These are phyloP conservation scores for Penicillium goetzii DNA, from an alignment of 495 filamentous ascomycete genomes.

Conservation along the genomic window DNA sequence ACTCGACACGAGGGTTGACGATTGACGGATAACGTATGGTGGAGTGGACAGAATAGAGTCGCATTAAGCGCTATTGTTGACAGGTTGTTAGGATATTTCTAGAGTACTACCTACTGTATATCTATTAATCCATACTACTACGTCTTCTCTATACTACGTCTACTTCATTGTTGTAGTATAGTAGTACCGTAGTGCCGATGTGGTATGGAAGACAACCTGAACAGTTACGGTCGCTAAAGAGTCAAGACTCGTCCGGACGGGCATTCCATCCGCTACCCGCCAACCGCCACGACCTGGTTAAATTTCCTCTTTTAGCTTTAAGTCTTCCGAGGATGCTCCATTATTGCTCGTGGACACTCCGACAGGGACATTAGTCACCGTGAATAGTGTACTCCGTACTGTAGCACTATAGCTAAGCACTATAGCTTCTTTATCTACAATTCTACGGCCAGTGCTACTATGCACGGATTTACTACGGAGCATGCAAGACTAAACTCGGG, in stretches of 20 bases:
- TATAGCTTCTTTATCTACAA: not conserved
- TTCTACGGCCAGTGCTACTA: not conserved
- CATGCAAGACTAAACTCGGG: constrained; percentile 8
- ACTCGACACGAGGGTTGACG: not conserved
- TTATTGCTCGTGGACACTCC: not conserved
- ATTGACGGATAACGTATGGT: not conserved
- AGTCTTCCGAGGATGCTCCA: constrained; percentile 7
- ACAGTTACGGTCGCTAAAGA: constrained; percentile 3
- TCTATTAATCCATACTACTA: not conserved
- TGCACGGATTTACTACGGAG: constrained; percentile 3
- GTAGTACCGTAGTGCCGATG: not conserved
- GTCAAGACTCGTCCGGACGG: not conserved
- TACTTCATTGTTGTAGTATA: not conserved
- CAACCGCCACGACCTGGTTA: constrained; percentile 4
- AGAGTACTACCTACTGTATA: not conserved
- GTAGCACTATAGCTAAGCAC: not conserved
- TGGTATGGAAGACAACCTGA: not conserved
- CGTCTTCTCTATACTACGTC: not conserved
- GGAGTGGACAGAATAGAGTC: not conserved
- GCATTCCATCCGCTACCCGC: not conserved
- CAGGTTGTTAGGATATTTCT: not conserved
- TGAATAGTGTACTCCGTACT: not conserved
- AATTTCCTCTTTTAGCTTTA: constrained; percentile 19
- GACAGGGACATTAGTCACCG: constrained; percentile 12
- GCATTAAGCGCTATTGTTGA: constrained; percentile 1